Evolutionary conservation across 2,329 filamentous ascomycete genomes (phyloP), one percentile per base, ranked within the genome.

Genomic region (Beauveria bassiana): DNA sequence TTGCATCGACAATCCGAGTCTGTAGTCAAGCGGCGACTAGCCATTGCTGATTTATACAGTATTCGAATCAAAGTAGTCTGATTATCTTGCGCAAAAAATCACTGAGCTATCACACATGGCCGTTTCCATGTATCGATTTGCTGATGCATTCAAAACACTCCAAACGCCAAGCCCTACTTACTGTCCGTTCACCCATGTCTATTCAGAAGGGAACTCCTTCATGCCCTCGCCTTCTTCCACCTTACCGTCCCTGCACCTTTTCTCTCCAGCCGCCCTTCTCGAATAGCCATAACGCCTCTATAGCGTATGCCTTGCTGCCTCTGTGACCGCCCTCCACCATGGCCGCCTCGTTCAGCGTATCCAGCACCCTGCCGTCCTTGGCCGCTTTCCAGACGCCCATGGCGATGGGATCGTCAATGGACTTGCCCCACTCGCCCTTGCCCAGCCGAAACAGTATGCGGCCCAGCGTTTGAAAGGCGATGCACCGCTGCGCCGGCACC

Each of bases 381-480:
- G 96, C 77, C 59, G 87, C 86, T 31, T 79, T 78, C 93, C 93
- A 98, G n/a, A 98, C 74, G 0, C 91, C 93, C 71, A 87, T 85
- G 16, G 89, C 87, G 61, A 93, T 77, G 24, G 81, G 80, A 46
- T 83, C 79, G 62, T 86, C 77, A 42, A 73, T 74, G 6, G 72
- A 74, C 62, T 86, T 85, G 1, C 91, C 85, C 79, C 82, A 88
- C 63, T 86, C 82, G 1, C 85, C 92, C 54, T 80, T 83, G 0
- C 95, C 93, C 0, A 99, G 78, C 9, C 93, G 81, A 71, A 90
- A 98, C 18, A 98, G 74, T 6, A 98, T 83, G 22, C 95, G 82
- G 0, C 95, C 95, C 1, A 98, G 78, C 0, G 93, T 93, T 74
- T 96, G 93, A 74, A 91, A 97, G 0, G 95, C 91, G 64, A 98